Conservation (phyloP, 768 basidiomycete species). For the Russula dissimulans region DNA sequence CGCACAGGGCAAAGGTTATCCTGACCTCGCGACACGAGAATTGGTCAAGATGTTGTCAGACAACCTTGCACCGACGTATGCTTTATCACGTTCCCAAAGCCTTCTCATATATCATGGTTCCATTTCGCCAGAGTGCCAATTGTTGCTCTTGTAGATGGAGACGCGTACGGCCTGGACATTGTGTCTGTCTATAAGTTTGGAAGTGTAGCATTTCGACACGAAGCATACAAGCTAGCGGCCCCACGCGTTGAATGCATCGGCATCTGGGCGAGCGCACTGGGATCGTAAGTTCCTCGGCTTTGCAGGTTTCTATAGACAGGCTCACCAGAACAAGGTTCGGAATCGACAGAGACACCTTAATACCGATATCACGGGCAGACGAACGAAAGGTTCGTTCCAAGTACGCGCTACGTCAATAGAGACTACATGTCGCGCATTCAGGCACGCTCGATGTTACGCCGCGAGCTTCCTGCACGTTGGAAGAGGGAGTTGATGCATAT, state of each 20-base stretch:
- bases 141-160: constrained; percentile 76
- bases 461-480: constrained; percentile 53
- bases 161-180: constrained; percentile 90
- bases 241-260: constrained; percentile 74
- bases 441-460: constrained; percentile 57
- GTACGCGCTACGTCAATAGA: neutral
- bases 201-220: constrained; percentile 59
- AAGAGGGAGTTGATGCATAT: constrained; percentile 74
- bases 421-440: constrained; percentile 23
- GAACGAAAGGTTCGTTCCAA: constrained; percentile 53
- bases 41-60: constrained; percentile 66
- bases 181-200: constrained; percentile 82
- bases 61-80: constrained; percentile 52
- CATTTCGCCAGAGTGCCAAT: constrained; percentile 54
- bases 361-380: constrained; percentile 64
- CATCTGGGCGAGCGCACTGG: constrained; percentile 58
- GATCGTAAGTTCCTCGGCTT: constrained; percentile 36
- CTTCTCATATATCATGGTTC: neutral
- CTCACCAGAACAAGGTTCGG: constrained; percentile 38
- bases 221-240: constrained; percentile 59
- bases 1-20: constrained; percentile 89
- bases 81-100: neutral
- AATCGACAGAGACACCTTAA: constrained; percentile 47
- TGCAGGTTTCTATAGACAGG: neutral
- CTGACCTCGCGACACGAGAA: constrained; percentile 85